Evolutionary conservation across 2,329 filamentous ascomycete species (phyloP).

Genomic region (Stagonosporopsis vannaccii): DNA sequence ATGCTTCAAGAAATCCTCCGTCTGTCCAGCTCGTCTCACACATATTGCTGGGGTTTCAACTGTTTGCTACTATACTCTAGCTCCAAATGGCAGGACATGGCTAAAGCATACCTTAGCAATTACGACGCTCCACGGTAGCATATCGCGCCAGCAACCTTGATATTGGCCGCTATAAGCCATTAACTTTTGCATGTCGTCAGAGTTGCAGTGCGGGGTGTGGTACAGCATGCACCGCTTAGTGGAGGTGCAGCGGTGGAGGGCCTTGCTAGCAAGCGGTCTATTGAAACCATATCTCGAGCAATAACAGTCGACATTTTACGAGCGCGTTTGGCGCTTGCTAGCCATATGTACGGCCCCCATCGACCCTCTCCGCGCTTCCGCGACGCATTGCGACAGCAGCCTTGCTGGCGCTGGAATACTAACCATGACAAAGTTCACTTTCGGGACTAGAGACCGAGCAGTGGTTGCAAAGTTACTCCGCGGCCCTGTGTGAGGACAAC

Average conservation of each 20-base stretch:
- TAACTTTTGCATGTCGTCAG: slow-evolving; percentile 3
- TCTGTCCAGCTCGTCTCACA: background rate
- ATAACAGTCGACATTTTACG: slow-evolving; percentile 7
- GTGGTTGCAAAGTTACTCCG: background rate
- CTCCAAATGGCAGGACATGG: background rate
- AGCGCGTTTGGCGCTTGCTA: slow-evolving; percentile 20
- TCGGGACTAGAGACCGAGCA: background rate
- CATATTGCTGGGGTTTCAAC: background rate
- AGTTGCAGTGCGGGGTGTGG: slow-evolving; percentile 6
- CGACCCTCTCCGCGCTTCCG: background rate
- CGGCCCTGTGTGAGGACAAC: background rate
- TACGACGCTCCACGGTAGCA: slow-evolving; percentile 11
- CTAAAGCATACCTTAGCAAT: background rate
- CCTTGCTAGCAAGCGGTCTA: slow-evolving; percentile 12
- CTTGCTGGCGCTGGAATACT: background rate
- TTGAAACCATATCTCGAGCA: slow-evolving; percentile 12
- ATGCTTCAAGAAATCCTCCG: background rate
- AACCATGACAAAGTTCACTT: background rate
- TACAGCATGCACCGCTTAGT: slow-evolving; percentile 8
- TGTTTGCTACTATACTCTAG: no score
- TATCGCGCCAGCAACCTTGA: slow-evolving; percentile 4
- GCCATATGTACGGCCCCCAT: background rate
- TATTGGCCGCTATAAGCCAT: slow-evolving; percentile 6
- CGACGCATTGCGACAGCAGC: background rate
- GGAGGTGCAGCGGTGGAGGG: slow-evolving; percentile 5